phyloP scores from a whole-genome alignment of 805 yeast species.

The Saccharomycopsis sp. region DNA sequence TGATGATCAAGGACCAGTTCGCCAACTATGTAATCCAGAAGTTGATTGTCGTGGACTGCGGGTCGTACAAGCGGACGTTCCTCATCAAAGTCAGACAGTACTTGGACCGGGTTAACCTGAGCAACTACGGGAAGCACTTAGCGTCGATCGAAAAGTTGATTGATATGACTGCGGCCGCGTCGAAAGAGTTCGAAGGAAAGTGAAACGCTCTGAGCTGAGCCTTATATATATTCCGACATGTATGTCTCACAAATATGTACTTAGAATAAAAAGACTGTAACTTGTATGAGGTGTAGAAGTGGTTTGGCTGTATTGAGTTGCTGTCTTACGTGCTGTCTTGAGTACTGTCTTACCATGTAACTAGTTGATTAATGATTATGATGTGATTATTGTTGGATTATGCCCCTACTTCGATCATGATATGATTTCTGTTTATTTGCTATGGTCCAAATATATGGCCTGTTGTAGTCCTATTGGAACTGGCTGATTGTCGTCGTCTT shows the following conservation, averaged over 20 bases:
- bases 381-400: too few species aligned
- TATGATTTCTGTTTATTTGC: too few species aligned
- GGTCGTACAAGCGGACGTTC: slow-evolving; percentile 59
- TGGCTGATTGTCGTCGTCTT: too few species aligned
- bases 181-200: slow-evolving; percentile 11
- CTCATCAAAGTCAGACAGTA: slow-evolving; percentile 75
- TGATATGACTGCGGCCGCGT: slow-evolving; percentile 42
- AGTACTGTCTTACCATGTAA: background rate
- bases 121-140: slow-evolving; percentile 67
- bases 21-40: slow-evolving; percentile 97
- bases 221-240: background rate
- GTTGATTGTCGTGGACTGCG: slow-evolving; percentile 74
- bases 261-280: too few species aligned
- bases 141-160: slow-evolving; percentile 75
- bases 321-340: too few species aligned
- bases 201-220: background rate
- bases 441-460: too few species aligned
- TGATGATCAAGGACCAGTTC: slow-evolving; percentile 96
- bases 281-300: too few species aligned
- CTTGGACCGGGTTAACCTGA: slow-evolving; percentile 63
- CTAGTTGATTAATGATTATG: background rate
- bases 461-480: too few species aligned
- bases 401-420: too few species aligned
- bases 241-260: background rate
- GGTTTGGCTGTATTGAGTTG: too few species aligned